Base-by-base conservation (phyloP, 2,329 filamentous ascomycete genomes). In the Fusarium verrucosum region DNA sequence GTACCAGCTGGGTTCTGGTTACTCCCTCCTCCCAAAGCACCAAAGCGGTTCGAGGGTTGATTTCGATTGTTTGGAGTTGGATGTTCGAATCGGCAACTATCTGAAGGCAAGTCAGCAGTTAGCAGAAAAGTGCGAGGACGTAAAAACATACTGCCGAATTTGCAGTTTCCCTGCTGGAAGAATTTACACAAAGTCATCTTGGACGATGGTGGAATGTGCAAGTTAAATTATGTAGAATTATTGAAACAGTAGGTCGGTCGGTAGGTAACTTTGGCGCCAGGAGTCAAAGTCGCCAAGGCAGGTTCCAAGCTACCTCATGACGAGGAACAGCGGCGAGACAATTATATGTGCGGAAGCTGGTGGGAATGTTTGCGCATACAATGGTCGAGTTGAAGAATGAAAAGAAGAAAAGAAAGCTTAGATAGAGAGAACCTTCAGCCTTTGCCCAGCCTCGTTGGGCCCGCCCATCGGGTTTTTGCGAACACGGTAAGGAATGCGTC, bases 1-100 rank as follows among this genome's bases (percentile, higher is more conserved):
- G 46, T 70, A 70, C 68, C 66, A 25, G 58, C 62, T 14, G 41
- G 42, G 37, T 44, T 69, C 40, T 76, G 58, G 25, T 40, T 47
- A 51, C 63, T 52, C 62, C 69, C 71, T 42, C 68, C 71, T 28
- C 73, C 75, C 28, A 87, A 72, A 19, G 81, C 80, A 52, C 83
- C 83, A 66, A 90, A 92, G 17, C 87, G 84, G 70, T 89, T 89
- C 61, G 70, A 72, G 30, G 69, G 47, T 62, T 76, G 74, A 49
- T 75, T 79, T 38, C 75, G 73, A 56, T 69, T 70, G 47, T 58
- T 68, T 16, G 73, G 74, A 22, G 68, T 81, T 58, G 77, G 82
- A 66, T 87, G 84, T 53, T 87, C 84, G 70, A 82, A 85, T 52
- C 82, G 79, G 70, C 85, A 88, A 44, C 72, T 79, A 42, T 78